Evolutionary conservation across 495 filamentous ascomycete species (phyloP), one percentile per base, ranked within the genome.

Genomic region (Aspergillus sclerotiicarbonarius): DNA sequence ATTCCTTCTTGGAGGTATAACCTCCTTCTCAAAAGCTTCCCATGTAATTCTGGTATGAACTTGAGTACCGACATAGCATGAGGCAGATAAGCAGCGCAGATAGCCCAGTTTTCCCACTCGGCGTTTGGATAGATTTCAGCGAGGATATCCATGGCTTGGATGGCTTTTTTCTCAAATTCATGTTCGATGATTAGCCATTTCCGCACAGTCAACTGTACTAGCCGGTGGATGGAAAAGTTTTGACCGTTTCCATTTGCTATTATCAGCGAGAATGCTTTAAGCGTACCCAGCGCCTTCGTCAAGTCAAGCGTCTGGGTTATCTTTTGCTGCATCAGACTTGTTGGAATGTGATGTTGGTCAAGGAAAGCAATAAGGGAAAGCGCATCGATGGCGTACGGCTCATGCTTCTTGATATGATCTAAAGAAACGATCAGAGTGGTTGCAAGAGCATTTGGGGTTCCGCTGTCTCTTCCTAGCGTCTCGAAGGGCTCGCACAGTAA

Each of bases 291-390:
- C 12, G 71, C 71, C 37, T 69, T 67, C 4, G 37, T 61, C 12
- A 73, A 65, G 15, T 70, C 63, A 16, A 73, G 13, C 3, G 58
- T 48, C 8, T 61, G 56, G 13, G 71, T 51, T 13, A 58, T 48
- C 43, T 66, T 60, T 9, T 54, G 8, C 32, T 53, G 52, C 7
- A 81, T 62, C 41, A 78, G 63, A 32, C 61, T 57, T 12, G 67
- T 56, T 4, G 76, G 71, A 50, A 82, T 78, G 12, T 64, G 67
- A 33, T 78, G 68, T 20, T 72, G 67, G 55, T 78, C 75, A 13
- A 79, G 61, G 16, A 75, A 58, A 48, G 69, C 63, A 63, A 82
- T 78, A 8, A 80, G 66, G 8, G 69, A 74, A n/a, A 82, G 67
- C 21, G 80, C 61, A 8, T 79, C 66, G 16, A 70, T 65, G 21